phyloP scores from a whole-genome alignment of 257 asterid genomes.

The Cynanchum wilfordii region DNA sequence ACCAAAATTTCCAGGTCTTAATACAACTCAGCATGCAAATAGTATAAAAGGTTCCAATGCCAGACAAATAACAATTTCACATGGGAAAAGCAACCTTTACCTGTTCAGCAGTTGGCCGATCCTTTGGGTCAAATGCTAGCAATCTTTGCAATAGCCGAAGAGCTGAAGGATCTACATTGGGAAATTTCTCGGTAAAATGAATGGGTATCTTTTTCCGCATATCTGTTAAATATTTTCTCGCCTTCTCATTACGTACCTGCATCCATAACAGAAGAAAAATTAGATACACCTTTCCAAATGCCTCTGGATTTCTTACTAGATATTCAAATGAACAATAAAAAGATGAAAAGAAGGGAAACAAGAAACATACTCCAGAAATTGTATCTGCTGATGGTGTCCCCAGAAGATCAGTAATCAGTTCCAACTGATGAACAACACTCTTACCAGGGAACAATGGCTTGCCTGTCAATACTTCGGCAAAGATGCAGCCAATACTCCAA shows the following conservation, averaged over 20 bases:
- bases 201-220: constrained; percentile 67
- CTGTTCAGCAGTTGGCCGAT: constrained; percentile 90
- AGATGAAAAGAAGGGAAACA: not conserved
- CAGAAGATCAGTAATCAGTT: constrained; percentile 79
- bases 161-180: constrained; percentile 63
- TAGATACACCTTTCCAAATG: constrained; percentile 1
- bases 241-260: constrained; percentile 93
- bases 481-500: constrained; percentile 91
- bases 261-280: constrained; percentile 18
- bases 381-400: constrained; percentile 85
- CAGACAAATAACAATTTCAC: not conserved
- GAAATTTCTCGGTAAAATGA: constrained; percentile 60
- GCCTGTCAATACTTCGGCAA: constrained; percentile 77
- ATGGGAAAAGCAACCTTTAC: constrained; percentile 27
- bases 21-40: not conserved
- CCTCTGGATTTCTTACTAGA: not conserved
- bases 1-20: constrained; percentile 12
- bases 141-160: constrained; percentile 62
- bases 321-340: not conserved
- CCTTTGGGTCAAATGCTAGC: constrained; percentile 88
- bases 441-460: constrained; percentile 94
- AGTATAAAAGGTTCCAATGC: not conserved
- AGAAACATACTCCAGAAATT: constrained; percentile 54
- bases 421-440: constrained; percentile 90
- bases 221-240: constrained; percentile 71